Conservation (phyloP, 148 eudicot genomes). For the Tetragonia tetragonoides region DNA sequence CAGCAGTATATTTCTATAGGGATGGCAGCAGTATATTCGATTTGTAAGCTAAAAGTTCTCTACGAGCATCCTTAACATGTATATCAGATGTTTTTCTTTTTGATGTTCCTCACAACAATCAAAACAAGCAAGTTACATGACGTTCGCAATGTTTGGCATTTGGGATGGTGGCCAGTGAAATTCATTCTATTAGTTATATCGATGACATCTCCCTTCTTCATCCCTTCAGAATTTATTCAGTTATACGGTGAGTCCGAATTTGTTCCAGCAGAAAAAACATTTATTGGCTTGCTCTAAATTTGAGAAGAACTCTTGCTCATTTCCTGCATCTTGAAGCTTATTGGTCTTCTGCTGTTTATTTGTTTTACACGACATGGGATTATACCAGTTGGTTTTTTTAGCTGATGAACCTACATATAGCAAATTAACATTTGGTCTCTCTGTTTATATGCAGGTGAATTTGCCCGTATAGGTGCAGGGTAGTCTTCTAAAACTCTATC, state of each 20-base stretch:
- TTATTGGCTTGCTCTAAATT: not conserved
- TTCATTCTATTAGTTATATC: conserved; percentile 46
- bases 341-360: not conserved
- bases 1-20: not conserved
- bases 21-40: not conserved
- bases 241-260: conserved; percentile 62
- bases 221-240: conserved; percentile 63
- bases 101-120: conserved; percentile 71
- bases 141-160: conserved; percentile 69
- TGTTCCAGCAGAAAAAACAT: not conserved
- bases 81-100: conserved; percentile 67
- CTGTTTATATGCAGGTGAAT: conserved; percentile 59
- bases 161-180: conserved; percentile 76
- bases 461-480: conserved; percentile 98
- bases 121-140: conserved; percentile 57
- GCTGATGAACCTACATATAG: not conserved
- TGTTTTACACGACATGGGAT: not conserved
- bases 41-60: not conserved
- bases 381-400: not conserved
- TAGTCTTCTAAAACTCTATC: conserved; percentile 30
- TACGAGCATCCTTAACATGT: conserved; percentile 46
- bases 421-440: conserved; percentile 6
- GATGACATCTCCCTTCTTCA: conserved; percentile 64
- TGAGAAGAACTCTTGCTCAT: not conserved
- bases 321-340: not conserved